Percentiles rank a stretch among this genome's conserved stretches.
Evolutionary conservation across 441 rosid species (phyloP).

Genomic region (Euphorbia neoarborescens): DNA sequence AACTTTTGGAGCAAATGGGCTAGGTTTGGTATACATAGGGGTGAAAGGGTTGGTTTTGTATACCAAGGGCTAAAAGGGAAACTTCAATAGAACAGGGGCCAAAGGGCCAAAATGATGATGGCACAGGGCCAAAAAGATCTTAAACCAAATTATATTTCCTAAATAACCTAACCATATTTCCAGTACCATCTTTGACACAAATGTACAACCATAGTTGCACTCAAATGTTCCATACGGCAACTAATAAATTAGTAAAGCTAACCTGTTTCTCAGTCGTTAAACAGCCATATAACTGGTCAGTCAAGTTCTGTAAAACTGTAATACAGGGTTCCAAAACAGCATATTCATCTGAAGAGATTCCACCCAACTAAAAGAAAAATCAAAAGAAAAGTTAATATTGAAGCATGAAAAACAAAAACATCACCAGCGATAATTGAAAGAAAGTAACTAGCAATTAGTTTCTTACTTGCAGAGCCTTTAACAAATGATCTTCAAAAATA

Average conservation of each 20-base stretch:
- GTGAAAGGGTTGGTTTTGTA: too few species aligned
- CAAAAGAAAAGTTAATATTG: constrained; percentile 15
- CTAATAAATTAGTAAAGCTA: constrained; percentile 1
- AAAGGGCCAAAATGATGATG: too few species aligned
- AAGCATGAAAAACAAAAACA: not conserved
- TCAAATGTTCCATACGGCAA: not conserved
- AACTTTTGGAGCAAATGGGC: too few species aligned
- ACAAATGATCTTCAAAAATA: constrained; percentile 44
- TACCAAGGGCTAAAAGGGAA: too few species aligned
- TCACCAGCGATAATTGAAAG: constrained; percentile 2
- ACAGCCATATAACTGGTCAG: constrained; percentile 39
- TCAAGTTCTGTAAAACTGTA: constrained; percentile 59
- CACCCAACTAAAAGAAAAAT: constrained; percentile 53
- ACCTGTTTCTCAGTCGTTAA: constrained; percentile 72
- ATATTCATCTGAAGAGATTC: constrained; percentile 42
- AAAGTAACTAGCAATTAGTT: constrained; percentile 17
- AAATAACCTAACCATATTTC: not conserved
- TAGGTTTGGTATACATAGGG: too few species aligned
- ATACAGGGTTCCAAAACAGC: constrained; percentile 56
- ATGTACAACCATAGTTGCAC: not conserved
- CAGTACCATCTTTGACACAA: not conserved
- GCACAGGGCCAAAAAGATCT: too few species aligned
- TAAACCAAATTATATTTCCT: too few species aligned
- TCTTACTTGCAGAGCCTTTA: constrained; percentile 68
- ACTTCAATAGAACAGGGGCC: too few species aligned